phyloP scores from a whole-genome alignment of 345 rosid genomes.

The Eucalyptus cladocalyx region DNA sequence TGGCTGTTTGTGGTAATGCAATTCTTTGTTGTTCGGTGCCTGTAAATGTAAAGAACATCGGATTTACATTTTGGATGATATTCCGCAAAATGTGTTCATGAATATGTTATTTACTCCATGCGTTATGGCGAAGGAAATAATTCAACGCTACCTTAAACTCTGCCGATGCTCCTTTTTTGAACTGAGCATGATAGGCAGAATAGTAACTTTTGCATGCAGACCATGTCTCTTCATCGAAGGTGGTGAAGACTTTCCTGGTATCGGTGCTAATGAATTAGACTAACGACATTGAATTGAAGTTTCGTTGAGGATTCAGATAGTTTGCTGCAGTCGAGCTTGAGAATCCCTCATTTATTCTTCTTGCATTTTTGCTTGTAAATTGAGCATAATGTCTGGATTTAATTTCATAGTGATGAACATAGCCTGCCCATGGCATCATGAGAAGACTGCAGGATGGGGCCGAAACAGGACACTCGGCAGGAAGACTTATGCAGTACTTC shows the following conservation, averaged over 20 bases:
- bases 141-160: background rate
- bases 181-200: background rate
- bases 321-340: background rate
- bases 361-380: background rate
- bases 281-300: background rate
- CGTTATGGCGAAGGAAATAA: background rate
- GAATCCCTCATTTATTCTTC: background rate
- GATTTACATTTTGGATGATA: background rate
- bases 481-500: background rate
- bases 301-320: background rate
- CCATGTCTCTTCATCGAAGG: background rate
- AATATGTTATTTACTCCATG: background rate
- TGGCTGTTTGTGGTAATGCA: background rate
- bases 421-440: background rate
- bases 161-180: background rate
- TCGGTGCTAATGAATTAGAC: background rate
- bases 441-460: background rate
- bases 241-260: background rate
- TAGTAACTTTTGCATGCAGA: background rate
- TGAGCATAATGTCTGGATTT: background rate
- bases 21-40: background rate
- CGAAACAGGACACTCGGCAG: background rate
- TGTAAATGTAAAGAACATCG: background rate
- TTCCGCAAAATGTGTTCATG: background rate
- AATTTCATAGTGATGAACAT: background rate